phyloP scores from a whole-genome alignment of 805 yeast species.

The Komagataella kurtzmanii region DNA sequence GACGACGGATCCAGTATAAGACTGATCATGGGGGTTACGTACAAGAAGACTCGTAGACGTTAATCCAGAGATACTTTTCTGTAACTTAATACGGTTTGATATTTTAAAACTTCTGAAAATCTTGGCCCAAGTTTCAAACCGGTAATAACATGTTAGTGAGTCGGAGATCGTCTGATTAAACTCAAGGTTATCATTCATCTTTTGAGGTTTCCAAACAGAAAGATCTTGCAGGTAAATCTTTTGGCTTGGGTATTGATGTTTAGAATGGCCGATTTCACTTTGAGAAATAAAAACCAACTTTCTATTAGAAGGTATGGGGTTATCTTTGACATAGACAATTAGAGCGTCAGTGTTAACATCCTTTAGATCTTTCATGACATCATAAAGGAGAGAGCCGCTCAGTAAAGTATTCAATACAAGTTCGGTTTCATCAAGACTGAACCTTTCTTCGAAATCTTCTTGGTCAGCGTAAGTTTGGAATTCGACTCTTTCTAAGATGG shows the following conservation, averaged over 20 bases:
- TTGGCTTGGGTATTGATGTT: slow-evolving; percentile 52
- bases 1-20: slow-evolving; percentile 1
- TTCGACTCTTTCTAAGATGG: slow-evolving; percentile 42
- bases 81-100: slow-evolving; percentile 38
- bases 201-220: slow-evolving; percentile 21
- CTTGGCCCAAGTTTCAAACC: slow-evolving; percentile 32
- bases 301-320: slow-evolving; percentile 11
- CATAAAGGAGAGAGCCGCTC: slow-evolving; percentile 36
- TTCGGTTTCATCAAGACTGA: slow-evolving; percentile 20
- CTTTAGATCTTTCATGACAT: slow-evolving; percentile 40
- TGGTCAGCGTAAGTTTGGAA: slow-evolving; percentile 26
- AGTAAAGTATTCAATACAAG: slow-evolving; percentile 38
- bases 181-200: slow-evolving; percentile 10
- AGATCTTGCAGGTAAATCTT: slow-evolving; percentile 50
- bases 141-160: slow-evolving; percentile 32
- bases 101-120: slow-evolving; percentile 32
- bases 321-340: slow-evolving; percentile 24
- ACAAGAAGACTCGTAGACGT: slow-evolving; percentile 12
- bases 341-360: slow-evolving; percentile 40
- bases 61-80: slow-evolving; percentile 38
- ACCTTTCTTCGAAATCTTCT: slow-evolving; percentile 10
- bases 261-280: slow-evolving; percentile 64
- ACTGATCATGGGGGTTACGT: background rate
- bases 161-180: slow-evolving; percentile 11
- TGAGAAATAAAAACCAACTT: slow-evolving; percentile 46